phyloP scores from a whole-genome alignment of 805 yeast species.

The Cyberlindnera petersonii region DNA sequence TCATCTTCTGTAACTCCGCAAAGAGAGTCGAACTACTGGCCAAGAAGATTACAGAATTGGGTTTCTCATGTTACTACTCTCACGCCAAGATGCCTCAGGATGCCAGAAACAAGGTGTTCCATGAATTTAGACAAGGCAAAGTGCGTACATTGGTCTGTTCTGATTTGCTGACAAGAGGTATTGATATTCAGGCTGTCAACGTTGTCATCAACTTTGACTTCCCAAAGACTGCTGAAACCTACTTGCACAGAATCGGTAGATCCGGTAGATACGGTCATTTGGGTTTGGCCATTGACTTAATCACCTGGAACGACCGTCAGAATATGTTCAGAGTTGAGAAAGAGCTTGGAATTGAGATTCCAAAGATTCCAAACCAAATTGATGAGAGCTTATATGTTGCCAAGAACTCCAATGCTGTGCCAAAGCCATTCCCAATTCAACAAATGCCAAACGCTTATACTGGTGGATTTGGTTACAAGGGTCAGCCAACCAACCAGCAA shows the following conservation, averaged over 20 bases:
- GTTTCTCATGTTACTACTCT: slow-evolving; percentile 93
- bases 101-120: slow-evolving; percentile 96
- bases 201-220: slow-evolving; percentile 97
- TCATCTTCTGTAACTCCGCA: slow-evolving; percentile 95
- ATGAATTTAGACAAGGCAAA: slow-evolving; percentile 96
- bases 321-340: slow-evolving; percentile 92
- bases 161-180: slow-evolving; percentile 95
- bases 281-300: slow-evolving; percentile 94
- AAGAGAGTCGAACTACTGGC: slow-evolving; percentile 94
- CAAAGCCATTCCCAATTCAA: slow-evolving; percentile 84
- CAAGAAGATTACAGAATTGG: slow-evolving; percentile 92
- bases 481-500: slow-evolving; percentile 36
- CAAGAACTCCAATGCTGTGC: slow-evolving; percentile 66
- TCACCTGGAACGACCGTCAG: slow-evolving; percentile 95
- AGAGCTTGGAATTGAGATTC: slow-evolving; percentile 95
- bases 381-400: slow-evolving; percentile 88
- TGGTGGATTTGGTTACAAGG: slow-evolving; percentile 41
- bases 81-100: slow-evolving; percentile 98
- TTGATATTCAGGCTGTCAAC: slow-evolving; percentile 97
- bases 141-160: slow-evolving; percentile 97
- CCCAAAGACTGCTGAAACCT: slow-evolving; percentile 97
- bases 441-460: slow-evolving; percentile 41
- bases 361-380: slow-evolving; percentile 92
- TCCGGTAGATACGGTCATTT: slow-evolving; percentile 98
- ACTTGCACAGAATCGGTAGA: slow-evolving; percentile 97